Base-by-base conservation (phyloP, 1,284 basidiomycete species). In the Austroboletus niveus region DNA sequence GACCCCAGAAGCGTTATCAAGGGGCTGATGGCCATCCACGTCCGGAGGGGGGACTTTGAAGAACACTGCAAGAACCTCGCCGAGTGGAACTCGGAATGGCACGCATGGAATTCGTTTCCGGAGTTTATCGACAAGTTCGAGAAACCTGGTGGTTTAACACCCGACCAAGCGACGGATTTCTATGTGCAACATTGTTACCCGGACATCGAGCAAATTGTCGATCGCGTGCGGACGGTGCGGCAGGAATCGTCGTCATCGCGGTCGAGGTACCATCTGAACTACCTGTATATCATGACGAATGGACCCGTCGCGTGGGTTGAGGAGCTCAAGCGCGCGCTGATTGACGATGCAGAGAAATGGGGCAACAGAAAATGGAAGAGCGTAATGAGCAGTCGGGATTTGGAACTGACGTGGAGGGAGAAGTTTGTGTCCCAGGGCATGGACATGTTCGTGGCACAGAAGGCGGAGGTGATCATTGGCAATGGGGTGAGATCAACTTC, bases 21-120 rank as follows among this genome's bases (percentile, higher is more conserved):
- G 0, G 77, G 76, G 17, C 66, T 82, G 1, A 65, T 86, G 10
- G 83, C 76, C 1, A 62, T 87, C 5, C 84, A 86, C 55, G 60
- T 85, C 29, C 79, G 84, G 1, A 69, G 83, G 22, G 84, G 84
- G 4, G 84, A 85, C 62, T 87, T 77, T 60, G 52, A 72, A 40
- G 60, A 69, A 2, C 82, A 84, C 57, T 85, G 84, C 54, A 39
- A 55, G 1, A 62, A 72, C 51, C 73, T 85, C 27, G 71, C 71
- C 0, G 57, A 68, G 30, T 79, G 73, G 69, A 58, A 55, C 2
- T 64, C 76, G 4, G 62, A 64, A 15, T 78, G 69, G 66, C 65
- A 71, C 29, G 74, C 73, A 8, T 77, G 74, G 65, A 72, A 65
- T 69, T 71, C 66, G 54, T 71, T 77, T 55, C 71, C 71, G 2